Base-by-base conservation (phyloP, 2,329 filamentous ascomycete species). In the Cadophora gregata region DNA sequence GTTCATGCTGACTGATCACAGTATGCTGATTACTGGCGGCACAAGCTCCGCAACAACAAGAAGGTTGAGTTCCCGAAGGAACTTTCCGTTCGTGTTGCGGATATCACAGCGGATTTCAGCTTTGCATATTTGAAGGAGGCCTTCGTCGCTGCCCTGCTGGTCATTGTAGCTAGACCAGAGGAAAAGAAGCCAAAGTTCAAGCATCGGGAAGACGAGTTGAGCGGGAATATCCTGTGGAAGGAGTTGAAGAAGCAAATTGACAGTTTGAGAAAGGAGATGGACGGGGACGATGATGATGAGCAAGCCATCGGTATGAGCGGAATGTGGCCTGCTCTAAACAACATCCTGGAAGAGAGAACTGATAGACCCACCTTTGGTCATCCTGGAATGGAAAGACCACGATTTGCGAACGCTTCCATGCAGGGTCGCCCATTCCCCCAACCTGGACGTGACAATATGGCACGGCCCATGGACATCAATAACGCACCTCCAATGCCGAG, bases 121-220 rank as follows among this genome's bases (percentile, higher is more conserved):
- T 91, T 91, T 74, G 88, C 88, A 0, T 91, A 90, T 73, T 84
- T 91, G 77, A 88, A 91, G 74, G 89, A 91, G 75, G 88, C 86
- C 0, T 91, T 91, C 74, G 86, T 91, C 0, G 87, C 87, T 0
- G 83, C 85, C 2, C 74, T 91, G 63, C 78, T 91, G 29, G 83
- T 85, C 2, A 85, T 91, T 65, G 88, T 87, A 0, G 79, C 69
- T 19, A 71, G 67, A 48, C 50, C 60, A 21, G 71, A 69, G 8
- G 68, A 70, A 51, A 66, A 62, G 12, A 67, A 63, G 9, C 36
- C 36, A 5, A 59, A 67, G 48, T 21, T 64, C 65, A 64, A 68
- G 66, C 45, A 62, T 53, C 61, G 70, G 36, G 77, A 79, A 5
- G 77, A 78, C 51, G 80, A 83, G 45, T 72, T 89, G 60, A 81